Conservation (phyloP, 805 yeast genomes). For the Grigorovia jiainica region DNA sequence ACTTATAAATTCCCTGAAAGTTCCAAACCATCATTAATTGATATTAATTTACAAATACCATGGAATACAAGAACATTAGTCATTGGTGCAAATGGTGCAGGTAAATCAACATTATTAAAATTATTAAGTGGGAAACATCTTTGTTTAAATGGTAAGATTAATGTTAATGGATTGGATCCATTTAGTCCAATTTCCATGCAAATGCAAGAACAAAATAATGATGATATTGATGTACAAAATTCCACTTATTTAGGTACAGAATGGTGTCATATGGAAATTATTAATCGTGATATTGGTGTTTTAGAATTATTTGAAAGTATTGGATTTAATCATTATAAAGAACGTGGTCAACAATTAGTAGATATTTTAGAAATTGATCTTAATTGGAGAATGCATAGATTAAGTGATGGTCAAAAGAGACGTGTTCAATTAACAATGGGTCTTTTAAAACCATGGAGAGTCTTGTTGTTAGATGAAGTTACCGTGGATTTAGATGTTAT, state of each 20-base stretch:
- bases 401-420: conserved; percentile 92
- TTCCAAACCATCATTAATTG: conserved; percentile 54
- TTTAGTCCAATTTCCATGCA: conserved; percentile 46
- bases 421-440: conserved; percentile 95
- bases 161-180: conserved; percentile 81
- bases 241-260: conserved; percentile 90
- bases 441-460: conserved; percentile 78
- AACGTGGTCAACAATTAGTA: conserved; percentile 67
- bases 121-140: conserved; percentile 87
- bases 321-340: conserved; percentile 69
- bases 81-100: conserved; percentile 96
- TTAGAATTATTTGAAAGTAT: conserved; percentile 65
- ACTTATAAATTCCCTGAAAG: conserved; percentile 59
- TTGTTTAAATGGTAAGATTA: conserved; percentile 59
- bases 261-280: conserved; percentile 90
- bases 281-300: conserved; percentile 86
- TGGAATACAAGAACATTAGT: conserved; percentile 69
- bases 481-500: conserved; percentile 94
- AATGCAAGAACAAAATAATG: conserved; percentile 28
- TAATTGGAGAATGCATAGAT: conserved; percentile 83
- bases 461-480: conserved; percentile 86
- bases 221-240: conserved; percentile 34
- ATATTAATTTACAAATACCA: conserved; percentile 52
- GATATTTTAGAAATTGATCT: conserved; percentile 77
- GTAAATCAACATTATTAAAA: conserved; percentile 80